Base-by-base conservation (phyloP, 2,329 filamentous ascomycete species). In the Catunica adiposa region DNA sequence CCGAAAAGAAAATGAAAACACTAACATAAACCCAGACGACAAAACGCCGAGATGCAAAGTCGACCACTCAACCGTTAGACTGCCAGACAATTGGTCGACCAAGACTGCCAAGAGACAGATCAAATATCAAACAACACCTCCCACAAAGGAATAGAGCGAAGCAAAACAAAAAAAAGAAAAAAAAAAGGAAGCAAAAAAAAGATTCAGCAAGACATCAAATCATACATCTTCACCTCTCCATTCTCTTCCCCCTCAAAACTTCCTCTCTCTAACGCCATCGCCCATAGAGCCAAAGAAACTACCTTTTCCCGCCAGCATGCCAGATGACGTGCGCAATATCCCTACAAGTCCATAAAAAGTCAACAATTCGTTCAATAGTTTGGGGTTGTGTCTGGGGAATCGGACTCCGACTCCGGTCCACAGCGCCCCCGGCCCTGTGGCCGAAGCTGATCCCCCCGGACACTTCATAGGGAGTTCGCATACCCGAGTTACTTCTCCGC, bases 401-500 rank as follows among this genome's bases (percentile, higher is more conserved):
- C 29, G 29, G 29, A n/a, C n/a, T n/a, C 29, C 11, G 29, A 5
- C 29, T 11, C 29, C 29, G 11, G 11, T 34, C 5, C 29, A 34
- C 29, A 5, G 5, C 29, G 11, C 29, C 11, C 29, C 29, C 29
- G 29, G 29, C 29, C 29, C 29, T 11, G 5, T 34, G n/a, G n/a
- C n/a, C n/a, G n/a, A n/a, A n/a, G n/a, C 29, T 5, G 29, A 34
- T 11, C 29, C 11, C 29, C 29, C 29, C 29, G 11, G 29, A 34
- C 29, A 34, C 29, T 34, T 34, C 11, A 34, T 48, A 63, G 94
- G 29, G 11, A 44, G 15, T 17, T 44, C 40, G 84, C 86, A 94
- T 94, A 62, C 88, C 89, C 40, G 87, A 92, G 53, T 81, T 74
- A 20, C 87, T 94, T 61, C 89, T 77, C 60, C 83, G 80, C 73